Base-by-base conservation (phyloP, 2,329 filamentous ascomycete genomes). In the Colletotrichum trifolii region DNA sequence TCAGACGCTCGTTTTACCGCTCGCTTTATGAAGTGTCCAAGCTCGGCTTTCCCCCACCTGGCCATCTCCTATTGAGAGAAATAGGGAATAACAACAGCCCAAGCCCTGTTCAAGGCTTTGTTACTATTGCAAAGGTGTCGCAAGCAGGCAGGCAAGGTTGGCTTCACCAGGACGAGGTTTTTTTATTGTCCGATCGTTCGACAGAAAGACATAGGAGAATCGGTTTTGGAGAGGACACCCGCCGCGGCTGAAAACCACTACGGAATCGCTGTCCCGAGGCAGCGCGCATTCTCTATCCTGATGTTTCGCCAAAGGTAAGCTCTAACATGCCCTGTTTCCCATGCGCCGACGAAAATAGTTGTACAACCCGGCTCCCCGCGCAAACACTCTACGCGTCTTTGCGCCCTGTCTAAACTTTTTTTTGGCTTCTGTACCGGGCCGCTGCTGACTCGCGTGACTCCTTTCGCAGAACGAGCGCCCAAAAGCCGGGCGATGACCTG, bases 401-500 rank as follows among this genome's bases (percentile, higher is more conserved):
- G 40, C 63, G 54, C 63, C 49, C 49, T 57, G 39, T 50, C 48
- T 25, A 58, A 66, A 45, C 50, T 40, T 49, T 58, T 46, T 54
- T 57, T 61, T 43, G 39, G 64, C 25, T 25, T 54, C 53, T 55
- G 58, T 54, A 34, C 38, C 53, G 36, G 54, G 38, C 48, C 35
- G 12, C 33, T n/a, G 61, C 67, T 64, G 60, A 66, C 60, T 53
- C 53, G 54, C 52, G 33, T 55, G 43, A 36, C 25, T 48, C 11
- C 42, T 50, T 10, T 58, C 57, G 69, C 53, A 92, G 90, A 80
- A 92, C 87, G 73, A 93, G 87, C 77, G 89, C 91, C 60, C 92
- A 94, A 78, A 97, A 97, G 82, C 94, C 94, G 60, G 89, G 88
- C 76, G 91, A 94, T 75, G 92, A 94, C 73, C 85, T 97, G 74